Conservation (phyloP, 495 filamentous ascomycete species). For the Talaromyces adpressus region DNA sequence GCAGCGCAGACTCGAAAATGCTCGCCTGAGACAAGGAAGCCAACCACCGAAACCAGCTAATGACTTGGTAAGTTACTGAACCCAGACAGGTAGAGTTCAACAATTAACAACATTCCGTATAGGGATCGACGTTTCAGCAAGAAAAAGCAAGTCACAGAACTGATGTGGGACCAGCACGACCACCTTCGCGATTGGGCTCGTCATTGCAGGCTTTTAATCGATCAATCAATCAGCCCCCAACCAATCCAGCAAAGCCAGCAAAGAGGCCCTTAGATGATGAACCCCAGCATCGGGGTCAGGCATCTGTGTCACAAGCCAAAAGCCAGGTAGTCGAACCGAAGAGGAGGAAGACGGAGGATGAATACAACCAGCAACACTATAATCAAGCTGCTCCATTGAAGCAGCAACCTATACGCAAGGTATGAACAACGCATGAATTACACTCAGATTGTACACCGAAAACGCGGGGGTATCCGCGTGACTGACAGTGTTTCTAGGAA, state of each 20-base stretch:
- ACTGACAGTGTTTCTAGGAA: constrained; percentile 40
- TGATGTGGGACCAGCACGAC: constrained; percentile 44
- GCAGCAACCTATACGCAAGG: constrained; percentile 73
- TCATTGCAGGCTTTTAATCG: constrained; percentile 41
- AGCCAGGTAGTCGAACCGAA: constrained; percentile 47
- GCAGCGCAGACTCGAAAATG: constrained; percentile 56
- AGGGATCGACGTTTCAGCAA: constrained; percentile 33
- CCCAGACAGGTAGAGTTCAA: neutral
- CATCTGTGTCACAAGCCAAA: constrained; percentile 33
- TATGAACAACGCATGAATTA: constrained; percentile 24
- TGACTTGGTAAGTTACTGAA: constrained; percentile 30
- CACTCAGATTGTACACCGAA: constrained; percentile 1
- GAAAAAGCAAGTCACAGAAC: constrained; percentile 34
- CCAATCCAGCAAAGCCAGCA: constrained; percentile 59
- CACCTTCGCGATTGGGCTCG: constrained; percentile 47
- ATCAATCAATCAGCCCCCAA: constrained; percentile 39
- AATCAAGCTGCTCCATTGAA: constrained; percentile 32
- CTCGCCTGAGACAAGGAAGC: constrained; percentile 51
- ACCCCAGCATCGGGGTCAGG: constrained; percentile 35
- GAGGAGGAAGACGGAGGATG: constrained; percentile 53
- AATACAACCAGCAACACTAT: constrained; percentile 38
- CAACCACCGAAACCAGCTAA: constrained; percentile 27
- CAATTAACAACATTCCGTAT: constrained; percentile 6
- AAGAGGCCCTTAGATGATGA: constrained; percentile 55
- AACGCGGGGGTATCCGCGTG: constrained; percentile 5